Evolutionary conservation across 768 basidiomycete species (phyloP).

Genomic region (Gautieria morchelliformis): DNA sequence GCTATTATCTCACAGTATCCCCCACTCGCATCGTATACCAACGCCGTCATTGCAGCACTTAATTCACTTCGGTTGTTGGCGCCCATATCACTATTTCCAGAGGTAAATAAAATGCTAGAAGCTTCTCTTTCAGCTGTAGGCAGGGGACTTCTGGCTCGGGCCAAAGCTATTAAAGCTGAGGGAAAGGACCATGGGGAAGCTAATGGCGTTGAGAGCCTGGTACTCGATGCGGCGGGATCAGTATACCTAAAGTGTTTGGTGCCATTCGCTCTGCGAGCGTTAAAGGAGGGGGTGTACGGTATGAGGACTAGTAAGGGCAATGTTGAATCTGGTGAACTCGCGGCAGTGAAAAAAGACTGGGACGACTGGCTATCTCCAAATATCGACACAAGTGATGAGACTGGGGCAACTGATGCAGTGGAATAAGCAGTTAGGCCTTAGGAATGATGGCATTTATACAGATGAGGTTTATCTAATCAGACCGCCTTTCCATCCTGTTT

Average conservation of each 20-base stretch:
- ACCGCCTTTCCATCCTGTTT: slow-evolving; percentile 27
- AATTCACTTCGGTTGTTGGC: slow-evolving; percentile 79
- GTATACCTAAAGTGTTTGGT: slow-evolving; percentile 55
- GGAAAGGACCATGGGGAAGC: slow-evolving; percentile 21
- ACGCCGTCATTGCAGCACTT: slow-evolving; percentile 60
- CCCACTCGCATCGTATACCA: slow-evolving; percentile 63
- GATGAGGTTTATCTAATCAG: not conserved
- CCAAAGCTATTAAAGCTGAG: slow-evolving; percentile 14
- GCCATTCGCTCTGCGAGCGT: slow-evolving; percentile 55
- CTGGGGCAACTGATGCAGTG: no score
- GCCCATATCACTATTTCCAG: slow-evolving; percentile 46
- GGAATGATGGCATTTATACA: no score
- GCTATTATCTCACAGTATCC: slow-evolving; percentile 63
- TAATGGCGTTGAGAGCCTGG: slow-evolving; percentile 20
- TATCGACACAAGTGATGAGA: no score
- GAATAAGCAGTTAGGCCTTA: no score
- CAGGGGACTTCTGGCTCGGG: slow-evolving; percentile 37
- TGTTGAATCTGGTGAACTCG: not conserved
- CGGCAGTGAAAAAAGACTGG: not conserved
- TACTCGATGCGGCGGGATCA: slow-evolving; percentile 38
- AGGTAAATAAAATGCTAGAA: slow-evolving; percentile 45
- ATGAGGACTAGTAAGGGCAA: not conserved
- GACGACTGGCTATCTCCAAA: not conserved
- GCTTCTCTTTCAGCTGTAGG: slow-evolving; percentile 37
- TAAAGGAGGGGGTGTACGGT: slow-evolving; percentile 74